Evolutionary conservation across 306 rosid genomes (phyloP).

Genomic region (Trifolium fragiferum): DNA sequence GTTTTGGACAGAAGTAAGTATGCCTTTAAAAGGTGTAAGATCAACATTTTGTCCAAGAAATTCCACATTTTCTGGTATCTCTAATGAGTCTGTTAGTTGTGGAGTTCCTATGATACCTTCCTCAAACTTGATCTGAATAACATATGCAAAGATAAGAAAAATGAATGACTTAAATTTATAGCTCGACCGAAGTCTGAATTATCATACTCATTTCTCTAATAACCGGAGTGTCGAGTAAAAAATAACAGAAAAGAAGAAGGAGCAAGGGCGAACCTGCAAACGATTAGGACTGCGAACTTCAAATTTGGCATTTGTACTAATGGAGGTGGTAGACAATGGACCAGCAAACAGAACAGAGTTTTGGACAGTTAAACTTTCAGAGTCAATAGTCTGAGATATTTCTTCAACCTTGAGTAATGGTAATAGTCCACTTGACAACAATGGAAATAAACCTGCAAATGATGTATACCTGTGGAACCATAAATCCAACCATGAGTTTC

Average conservation of each 20-base stretch:
- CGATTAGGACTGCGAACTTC: constrained; percentile 89
- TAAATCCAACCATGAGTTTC: constrained; percentile 13
- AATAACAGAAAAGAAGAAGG: background rate
- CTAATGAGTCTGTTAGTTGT: constrained; percentile 86
- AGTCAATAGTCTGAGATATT: constrained; percentile 88
- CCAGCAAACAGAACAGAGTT: constrained; percentile 82
- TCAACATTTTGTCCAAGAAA: constrained; percentile 83
- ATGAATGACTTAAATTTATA: background rate
- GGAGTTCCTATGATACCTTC: constrained; percentile 95
- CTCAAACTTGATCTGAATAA: constrained; percentile 73
- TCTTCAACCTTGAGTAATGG: constrained; percentile 84
- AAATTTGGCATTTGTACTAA: constrained; percentile 85
- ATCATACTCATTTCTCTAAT: background rate
- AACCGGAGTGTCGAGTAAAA: background rate
- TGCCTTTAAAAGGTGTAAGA: constrained; percentile 72
- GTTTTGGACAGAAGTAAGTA: constrained; percentile 71
- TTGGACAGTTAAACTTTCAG: constrained; percentile 65
- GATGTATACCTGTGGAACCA: constrained; percentile 72
- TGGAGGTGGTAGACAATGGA: constrained; percentile 82
- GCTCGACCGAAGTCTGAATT: background rate
- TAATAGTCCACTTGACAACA: constrained; percentile 70
- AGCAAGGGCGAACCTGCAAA: constrained; percentile 62
- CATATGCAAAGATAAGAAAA: background rate
- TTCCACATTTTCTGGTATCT: constrained; percentile 85
- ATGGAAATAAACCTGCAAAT: constrained; percentile 76